Percentiles rank a stretch among this genome's conserved stretches.
These are phyloP conservation scores for Rhodofomes roseus DNA, from an alignment of 1,284 basidiomycete species.

Conservation along the genomic window DNA sequence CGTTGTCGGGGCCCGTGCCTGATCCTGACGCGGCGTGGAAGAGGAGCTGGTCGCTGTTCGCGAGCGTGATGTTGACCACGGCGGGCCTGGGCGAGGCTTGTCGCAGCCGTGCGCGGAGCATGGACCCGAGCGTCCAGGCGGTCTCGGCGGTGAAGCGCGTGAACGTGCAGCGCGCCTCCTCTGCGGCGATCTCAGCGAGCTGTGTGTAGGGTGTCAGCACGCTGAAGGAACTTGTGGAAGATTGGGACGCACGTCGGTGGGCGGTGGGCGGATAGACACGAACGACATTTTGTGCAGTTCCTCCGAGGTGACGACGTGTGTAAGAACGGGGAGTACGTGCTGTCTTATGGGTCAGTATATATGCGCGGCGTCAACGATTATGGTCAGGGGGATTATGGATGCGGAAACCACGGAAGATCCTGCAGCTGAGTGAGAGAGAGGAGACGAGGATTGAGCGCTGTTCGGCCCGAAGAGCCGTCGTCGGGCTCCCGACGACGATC, in stretches of 20 bases:
- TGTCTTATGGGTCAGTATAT: not conserved
- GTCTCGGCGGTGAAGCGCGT: conserved; percentile 24
- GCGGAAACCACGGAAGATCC: conserved; percentile 9
- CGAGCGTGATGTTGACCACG: conserved; percentile 27
- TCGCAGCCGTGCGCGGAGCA: conserved; percentile 26
- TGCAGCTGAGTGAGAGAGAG: not conserved
- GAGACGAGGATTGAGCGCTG: not conserved
- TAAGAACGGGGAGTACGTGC: not conserved
- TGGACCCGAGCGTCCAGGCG: conserved; percentile 30
- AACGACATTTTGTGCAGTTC: not conserved
- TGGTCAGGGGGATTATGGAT: not conserved
- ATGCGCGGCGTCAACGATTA: not conserved
- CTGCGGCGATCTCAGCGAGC: conserved; percentile 14
- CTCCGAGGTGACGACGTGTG: too few species aligned
- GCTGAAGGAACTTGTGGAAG: not conserved
- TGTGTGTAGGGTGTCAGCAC: not conserved
- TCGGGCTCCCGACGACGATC: not conserved
- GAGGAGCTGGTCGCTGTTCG: conserved; percentile 26
- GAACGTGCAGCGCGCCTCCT: conserved; percentile 19
- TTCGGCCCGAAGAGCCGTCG: not conserved
- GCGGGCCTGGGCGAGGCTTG: conserved; percentile 18
- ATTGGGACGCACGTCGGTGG: conserved; percentile 8
- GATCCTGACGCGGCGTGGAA: conserved; percentile 28
- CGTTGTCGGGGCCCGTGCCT: conserved; percentile 32
- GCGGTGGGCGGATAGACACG: conserved; percentile 15